Base-by-base conservation (phyloP, 2,329 filamentous ascomycete genomes). In the Microcera coccophila region DNA sequence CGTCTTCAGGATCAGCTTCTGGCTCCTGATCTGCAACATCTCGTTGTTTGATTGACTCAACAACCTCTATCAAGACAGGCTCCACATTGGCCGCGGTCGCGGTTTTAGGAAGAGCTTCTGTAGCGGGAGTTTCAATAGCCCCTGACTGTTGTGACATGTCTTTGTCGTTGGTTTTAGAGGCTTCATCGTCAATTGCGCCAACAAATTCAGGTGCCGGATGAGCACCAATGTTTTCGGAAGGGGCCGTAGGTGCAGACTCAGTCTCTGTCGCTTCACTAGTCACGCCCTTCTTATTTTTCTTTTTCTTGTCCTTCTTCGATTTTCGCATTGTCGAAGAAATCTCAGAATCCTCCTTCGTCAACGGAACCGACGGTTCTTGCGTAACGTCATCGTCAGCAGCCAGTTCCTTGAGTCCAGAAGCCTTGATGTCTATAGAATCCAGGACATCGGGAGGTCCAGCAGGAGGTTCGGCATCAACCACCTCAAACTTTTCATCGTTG, bases 291-390 rank as follows among this genome's bases (percentile, higher is more conserved):
- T 63, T 64, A 55, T 59, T 64, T 38, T 60, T 61, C 48, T 55
- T 54, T 19, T 55, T n/a, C 44, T 60, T 66, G 2, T 63, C 61
- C 44, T 63, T 67, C 50, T 65, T 64, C 14, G 62, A 63, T 20
- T 57, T 32, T 38, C 61, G 65, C 4, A 46, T 47, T n/a, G 58
- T 31, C 22, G 41, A 35, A 21, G 49, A 28, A 10, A 43, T 29
- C 21, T 60, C 57, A 37, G 49, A 41, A 19, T 55, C 57, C 39
- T 58, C 8, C 8, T 7, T 54, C 21, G 45, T 38, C 26, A 41
- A 42, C 12, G 42, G 35, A 8, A 18, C 15, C 18, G 42, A 16
- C 36, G 47, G 39, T 36, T 58, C 50, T 42, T 34, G 20, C 26
- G 42, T 36, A 39, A 42, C 21, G 24, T 51, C 38, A 26, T 57